Evolutionary conservation across 441 rosid genomes (phyloP).

Genomic region (Populus hybrid): DNA sequence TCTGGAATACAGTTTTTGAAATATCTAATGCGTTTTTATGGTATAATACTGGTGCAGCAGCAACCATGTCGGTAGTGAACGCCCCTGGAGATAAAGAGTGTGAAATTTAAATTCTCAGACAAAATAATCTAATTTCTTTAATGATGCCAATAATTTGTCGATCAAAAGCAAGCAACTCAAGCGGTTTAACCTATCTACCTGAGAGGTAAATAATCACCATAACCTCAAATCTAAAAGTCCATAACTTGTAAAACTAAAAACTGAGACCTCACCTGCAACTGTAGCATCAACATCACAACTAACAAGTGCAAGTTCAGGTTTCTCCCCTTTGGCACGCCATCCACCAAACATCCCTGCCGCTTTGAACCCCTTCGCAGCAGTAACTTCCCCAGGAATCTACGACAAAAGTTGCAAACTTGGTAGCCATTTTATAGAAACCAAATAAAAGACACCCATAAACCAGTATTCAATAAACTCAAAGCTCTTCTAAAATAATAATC

Average conservation of each 20-base stretch:
- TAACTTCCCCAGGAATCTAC: conserved; percentile 91
- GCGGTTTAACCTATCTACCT: background rate
- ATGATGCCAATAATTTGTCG: background rate
- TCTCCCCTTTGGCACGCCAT: conserved; percentile 76
- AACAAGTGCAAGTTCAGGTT: conserved; percentile 91
- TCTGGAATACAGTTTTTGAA: conserved; percentile 49
- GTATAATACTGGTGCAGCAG: conserved; percentile 91
- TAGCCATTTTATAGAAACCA: background rate
- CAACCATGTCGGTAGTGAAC: conserved; percentile 82
- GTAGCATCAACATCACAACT: conserved; percentile 84
- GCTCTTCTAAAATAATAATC: background rate
- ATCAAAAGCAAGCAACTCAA: background rate
- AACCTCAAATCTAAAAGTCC: background rate
- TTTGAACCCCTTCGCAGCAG: conserved; percentile 89
- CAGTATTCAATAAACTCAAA: background rate
- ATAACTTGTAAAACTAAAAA: background rate
- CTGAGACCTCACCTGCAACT: conserved; percentile 57
- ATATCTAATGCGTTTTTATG: conserved; percentile 59
- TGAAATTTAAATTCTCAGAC: background rate
- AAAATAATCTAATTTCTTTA: background rate
- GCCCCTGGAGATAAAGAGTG: conserved; percentile 44
- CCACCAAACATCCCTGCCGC: conserved; percentile 88
- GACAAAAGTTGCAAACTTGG: conserved; percentile 1
- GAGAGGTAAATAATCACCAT: background rate
- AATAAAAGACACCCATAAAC: background rate